These are phyloP conservation scores for Camellia lanceoleosa DNA, from an alignment of 148 eudicot species.

Conservation along the genomic window DNA sequence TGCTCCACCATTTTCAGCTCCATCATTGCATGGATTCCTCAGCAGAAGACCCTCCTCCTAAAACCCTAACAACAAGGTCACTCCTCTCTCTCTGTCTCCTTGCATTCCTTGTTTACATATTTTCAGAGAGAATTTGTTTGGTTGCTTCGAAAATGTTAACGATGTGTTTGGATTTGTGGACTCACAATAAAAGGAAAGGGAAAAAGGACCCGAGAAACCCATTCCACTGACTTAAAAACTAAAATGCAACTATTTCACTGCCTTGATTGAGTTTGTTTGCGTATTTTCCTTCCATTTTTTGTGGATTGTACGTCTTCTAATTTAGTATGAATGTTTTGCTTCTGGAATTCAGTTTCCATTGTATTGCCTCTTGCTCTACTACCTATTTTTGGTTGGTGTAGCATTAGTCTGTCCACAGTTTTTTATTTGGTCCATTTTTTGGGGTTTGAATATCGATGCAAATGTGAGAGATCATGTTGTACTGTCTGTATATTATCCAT, in stretches of 20 bases:
- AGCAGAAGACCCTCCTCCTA: constrained; percentile 1
- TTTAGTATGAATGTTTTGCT: neutral
- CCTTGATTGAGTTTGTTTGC: neutral
- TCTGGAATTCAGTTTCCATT: neutral
- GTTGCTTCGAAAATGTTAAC: neutral
- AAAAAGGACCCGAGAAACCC: neutral
- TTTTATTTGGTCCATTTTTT: neutral
- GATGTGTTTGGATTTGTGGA: no score
- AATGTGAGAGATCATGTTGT: neutral
- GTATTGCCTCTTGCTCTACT: neutral
- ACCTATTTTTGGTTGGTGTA: neutral
- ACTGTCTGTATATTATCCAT: neutral
- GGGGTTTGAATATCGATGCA: neutral
- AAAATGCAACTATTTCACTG: neutral
- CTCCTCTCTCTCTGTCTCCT: neutral
- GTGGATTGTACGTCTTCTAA: neutral
- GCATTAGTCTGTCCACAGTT: neutral
- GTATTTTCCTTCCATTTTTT: neutral
- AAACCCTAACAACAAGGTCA: constrained; percentile 20
- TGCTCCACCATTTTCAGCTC: neutral
- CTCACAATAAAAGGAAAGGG: no score
- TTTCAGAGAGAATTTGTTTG: no score
- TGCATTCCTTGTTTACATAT: neutral
- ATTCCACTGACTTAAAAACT: no score
- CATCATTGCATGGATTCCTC: constrained; percentile 13